phyloP scores from a whole-genome alignment of 495 filamentous ascomycete species.

The Penicillium steckii region DNA sequence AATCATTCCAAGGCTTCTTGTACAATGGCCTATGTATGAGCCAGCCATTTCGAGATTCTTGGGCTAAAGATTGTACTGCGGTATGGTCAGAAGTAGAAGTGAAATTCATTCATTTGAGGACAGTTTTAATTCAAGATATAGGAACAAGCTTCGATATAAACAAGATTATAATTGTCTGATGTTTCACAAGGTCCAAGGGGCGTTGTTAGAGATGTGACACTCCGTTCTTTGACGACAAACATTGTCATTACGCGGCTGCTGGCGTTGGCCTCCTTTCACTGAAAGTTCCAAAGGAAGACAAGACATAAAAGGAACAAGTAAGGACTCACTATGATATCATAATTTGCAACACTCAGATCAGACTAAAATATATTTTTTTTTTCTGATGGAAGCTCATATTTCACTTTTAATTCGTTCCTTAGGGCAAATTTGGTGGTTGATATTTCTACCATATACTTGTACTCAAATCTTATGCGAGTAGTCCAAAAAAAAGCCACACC shows the following conservation, averaged over 20 bases:
- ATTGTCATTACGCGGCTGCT: not conserved
- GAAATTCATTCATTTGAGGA: no score
- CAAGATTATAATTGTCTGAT: not conserved
- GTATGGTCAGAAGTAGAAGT: no score
- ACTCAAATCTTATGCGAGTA: no score
- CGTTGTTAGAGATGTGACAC: not conserved
- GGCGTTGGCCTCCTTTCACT: not conserved
- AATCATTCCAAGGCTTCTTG: conserved; percentile 22
- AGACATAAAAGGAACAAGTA: no score
- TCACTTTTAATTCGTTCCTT: no score
- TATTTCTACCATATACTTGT: no score
- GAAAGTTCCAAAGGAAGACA: not conserved
- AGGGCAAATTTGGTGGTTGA: no score
- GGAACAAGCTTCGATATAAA: not conserved
- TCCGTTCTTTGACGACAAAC: not conserved
- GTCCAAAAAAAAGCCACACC: no score
- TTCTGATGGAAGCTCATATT: not conserved
- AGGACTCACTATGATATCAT: no score
- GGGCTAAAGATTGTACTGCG: not conserved
- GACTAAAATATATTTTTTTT: no score
- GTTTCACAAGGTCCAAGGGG: not conserved
- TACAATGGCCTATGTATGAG: not conserved
- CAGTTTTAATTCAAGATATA: no score
- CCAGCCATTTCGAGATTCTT: not conserved
- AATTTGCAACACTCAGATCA: no score